Base-by-base conservation (phyloP, 352 stramenopile species). In the Phytophthora cajani region DNA sequence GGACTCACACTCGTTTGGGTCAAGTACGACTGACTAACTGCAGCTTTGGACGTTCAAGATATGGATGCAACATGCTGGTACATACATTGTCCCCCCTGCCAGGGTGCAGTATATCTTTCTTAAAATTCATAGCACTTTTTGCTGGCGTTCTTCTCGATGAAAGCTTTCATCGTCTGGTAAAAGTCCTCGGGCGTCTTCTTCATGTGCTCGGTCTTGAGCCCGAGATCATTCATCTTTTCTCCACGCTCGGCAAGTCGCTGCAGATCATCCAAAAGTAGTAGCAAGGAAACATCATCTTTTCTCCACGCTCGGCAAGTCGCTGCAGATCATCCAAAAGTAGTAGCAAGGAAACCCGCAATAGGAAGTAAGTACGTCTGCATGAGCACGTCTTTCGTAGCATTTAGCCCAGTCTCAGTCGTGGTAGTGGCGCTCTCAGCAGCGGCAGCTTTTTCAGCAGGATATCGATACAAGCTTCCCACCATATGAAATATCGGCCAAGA, bases 121-220 rank as follows among this genome's bases (percentile, higher is more conserved):
- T 74, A 93, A 12, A 92, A 88, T 61, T 94, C 83, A 75, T 92
- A 94, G 82, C 87, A 94, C 59, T 93, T 95, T 57, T 95, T 94
- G 66, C 85, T 92, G 16, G 82, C 77, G 47, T 93, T 91, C 60
- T 92, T 91, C 52, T 92, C 79, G 75, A 94, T 94, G 62, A 91
- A 95, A 16, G 83, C 86, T 70, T 89, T 90, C 84, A 94, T 95
- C 4, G 84, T 92, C 56, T 89, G 79, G 68, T 93, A 93, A 69
- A 95, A 95, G 55, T 93, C 85, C 40, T 93, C 81, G 3, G 88
- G 87, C 19, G 81, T 89, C 67, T 92, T 82, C 62, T 93, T 92
- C 81, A 93, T 92, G 60, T 89, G 80, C 70, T 95, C 23, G 9
- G 85, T 93, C 65, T 95, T 95, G 21, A 93, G 78, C 14, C 77